Base-by-base conservation (phyloP, 352 stramenopile genomes). In the Thalassiosira mediterranea region DNA sequence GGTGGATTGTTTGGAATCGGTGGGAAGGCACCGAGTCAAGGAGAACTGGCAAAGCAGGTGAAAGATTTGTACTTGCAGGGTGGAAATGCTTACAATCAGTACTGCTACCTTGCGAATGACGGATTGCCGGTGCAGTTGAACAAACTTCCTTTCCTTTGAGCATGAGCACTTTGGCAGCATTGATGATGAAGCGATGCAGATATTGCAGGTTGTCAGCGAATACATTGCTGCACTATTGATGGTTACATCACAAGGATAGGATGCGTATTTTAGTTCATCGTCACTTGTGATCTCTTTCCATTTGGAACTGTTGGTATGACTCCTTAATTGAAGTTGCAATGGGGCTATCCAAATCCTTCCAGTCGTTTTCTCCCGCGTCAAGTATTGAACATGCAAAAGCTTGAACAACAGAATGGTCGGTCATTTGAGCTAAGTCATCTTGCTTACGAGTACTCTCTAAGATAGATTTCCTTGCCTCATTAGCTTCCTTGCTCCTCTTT, bases 1-100 rank as follows among this genome's bases (percentile, higher is more conserved):
- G 80, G 82, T 40, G 81, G 81, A 1, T 63, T 91, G 10, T 91
- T 91, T 79, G 85, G 85, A 15, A 64, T 91, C 52, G 85, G 85
- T 31, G 71, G 47, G 5, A 86, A 86, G 53, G 72, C 77, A 47
- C 56, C 62, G 25, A 79, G 47, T 58, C 62, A 85, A 44, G 46
- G 23, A 31, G 85, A 91, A 47, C 53, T 90, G 19, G 42, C 72
- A 15, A 85, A 86, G 49, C 52, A 79, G 59, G 63, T 90, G 31
- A 67, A 83, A 61, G 76, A 84, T 38, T 72, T 90, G 23, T 91
- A 91, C 44, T 53, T 89, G 28, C 62, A 84, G 37, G 85, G 85
- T 56, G 85, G 85, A 34, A 88, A 84, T 66, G 73, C 82, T 11
- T 91, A 69, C 40, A 91, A 91, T 66, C 67, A 82, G 42, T 91